Evolutionary conservation across 2,329 filamentous ascomycete genomes (phyloP), one percentile per base, ranked within the genome.

Genomic region (Alternaria novae-zelandiae): DNA sequence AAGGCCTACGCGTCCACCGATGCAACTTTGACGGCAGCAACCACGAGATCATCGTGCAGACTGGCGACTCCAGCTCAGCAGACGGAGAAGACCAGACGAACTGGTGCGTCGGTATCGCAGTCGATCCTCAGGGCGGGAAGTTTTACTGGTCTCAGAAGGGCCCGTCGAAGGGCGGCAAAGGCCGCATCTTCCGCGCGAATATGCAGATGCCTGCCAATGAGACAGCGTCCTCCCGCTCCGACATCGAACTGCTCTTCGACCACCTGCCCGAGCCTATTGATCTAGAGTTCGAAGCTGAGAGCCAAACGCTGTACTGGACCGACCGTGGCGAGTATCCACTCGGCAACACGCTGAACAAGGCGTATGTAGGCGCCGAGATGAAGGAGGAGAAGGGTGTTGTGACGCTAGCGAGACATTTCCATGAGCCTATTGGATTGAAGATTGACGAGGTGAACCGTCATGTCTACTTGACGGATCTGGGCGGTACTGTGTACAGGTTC

Each of bases 101-200:
- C 5, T 88, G 86, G 86, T 87, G 85, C 58, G 87, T 89, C 9
- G 87, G 88, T 2, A 81, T 90, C 43, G 74, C 83, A 0, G 79
- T 89, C 0, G 82, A 83, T 4, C 75, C 76, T 0, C 62, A 73
- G 0, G 74, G 76, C 1, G 81, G 82, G 13, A 81, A 83, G 45
- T 79, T 89, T 49, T 89, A 86, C 79, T 90, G 87, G 87, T 86
- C 85, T 0, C 87, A 89, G 55, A 89, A 89, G 68, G 87, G 88
- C 0, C 76, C 80, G 0, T 81, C 83, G 4, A 89, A 89, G 72
- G 82, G 79, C 0, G 77, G 74, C 2, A 71, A 81, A 44, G 88
- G 88, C 0, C 80, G 83, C 4, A 87, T 90, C 46, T 86, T 86
- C 70, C 76, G 80, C 5, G 86, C 87, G 0, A 76, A 84, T 1